Evolutionary conservation across 2,329 filamentous ascomycete species (phyloP).

Genomic region (Emergomyces orientalis): DNA sequence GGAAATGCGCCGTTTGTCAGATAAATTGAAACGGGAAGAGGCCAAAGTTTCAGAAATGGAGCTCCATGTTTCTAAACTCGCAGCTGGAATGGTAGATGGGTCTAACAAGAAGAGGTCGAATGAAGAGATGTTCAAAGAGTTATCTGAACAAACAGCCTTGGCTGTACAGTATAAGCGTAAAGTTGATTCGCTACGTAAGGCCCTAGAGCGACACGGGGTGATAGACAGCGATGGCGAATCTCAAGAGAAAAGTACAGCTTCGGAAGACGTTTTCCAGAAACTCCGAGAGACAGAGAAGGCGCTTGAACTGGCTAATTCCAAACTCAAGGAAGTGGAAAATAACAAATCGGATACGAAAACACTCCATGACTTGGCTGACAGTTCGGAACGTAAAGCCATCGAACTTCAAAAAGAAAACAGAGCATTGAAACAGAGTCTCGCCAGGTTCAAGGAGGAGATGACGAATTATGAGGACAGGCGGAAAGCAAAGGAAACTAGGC

Average conservation of each 20-base stretch:
- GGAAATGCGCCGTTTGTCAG: slow-evolving; percentile 44
- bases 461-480: slow-evolving; percentile 35
- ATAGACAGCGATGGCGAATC: slow-evolving; percentile 24
- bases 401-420: slow-evolving; percentile 35
- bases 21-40: slow-evolving; percentile 45
- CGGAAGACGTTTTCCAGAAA: slow-evolving; percentile 20
- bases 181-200: slow-evolving; percentile 29
- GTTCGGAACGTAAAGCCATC: slow-evolving; percentile 33
- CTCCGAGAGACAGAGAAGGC: slow-evolving; percentile 28
- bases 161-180: slow-evolving; percentile 39
- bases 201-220: slow-evolving; percentile 33
- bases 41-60: slow-evolving; percentile 38
- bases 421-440: slow-evolving; percentile 32
- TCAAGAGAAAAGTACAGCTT: slow-evolving; percentile 15
- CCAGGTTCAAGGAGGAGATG: slow-evolving; percentile 36
- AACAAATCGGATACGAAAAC: slow-evolving; percentile 27
- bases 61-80: slow-evolving; percentile 34
- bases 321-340: slow-evolving; percentile 26
- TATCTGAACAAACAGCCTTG: slow-evolving; percentile 37
- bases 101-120: slow-evolving; percentile 22
- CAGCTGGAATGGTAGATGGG: slow-evolving; percentile 31
- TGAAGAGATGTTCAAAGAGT: slow-evolving; percentile 34
- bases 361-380: slow-evolving; percentile 29
- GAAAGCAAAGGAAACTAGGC: slow-evolving; percentile 34
- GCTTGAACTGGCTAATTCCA: slow-evolving; percentile 27